Evolutionary conservation across 306 rosid genomes (phyloP).

Genomic region (Quercus bicolor): DNA sequence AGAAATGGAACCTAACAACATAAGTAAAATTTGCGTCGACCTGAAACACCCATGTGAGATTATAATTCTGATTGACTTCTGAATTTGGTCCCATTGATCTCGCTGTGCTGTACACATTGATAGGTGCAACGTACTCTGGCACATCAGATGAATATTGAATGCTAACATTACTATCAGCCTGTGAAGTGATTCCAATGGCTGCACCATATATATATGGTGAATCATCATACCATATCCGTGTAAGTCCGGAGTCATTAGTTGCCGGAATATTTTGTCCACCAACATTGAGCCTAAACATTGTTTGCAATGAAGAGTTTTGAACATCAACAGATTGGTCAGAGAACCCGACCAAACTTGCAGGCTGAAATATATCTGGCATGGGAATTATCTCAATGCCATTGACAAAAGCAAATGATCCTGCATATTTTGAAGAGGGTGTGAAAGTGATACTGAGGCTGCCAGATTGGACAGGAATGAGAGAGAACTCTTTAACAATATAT

Average conservation of each 20-base stretch:
- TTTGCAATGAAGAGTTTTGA: slow-evolving; percentile 25
- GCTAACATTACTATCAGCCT: slow-evolving; percentile 24
- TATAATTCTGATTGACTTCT: slow-evolving; percentile 23
- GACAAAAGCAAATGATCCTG: slow-evolving; percentile 35
- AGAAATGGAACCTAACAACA: slow-evolving; percentile 50
- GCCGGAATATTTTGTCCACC: slow-evolving; percentile 40
- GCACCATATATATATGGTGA: slow-evolving; percentile 34
- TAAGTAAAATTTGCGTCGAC: slow-evolving; percentile 45
- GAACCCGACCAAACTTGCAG: slow-evolving; percentile 15
- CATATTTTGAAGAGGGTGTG: slow-evolving; percentile 25
- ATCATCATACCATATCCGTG: slow-evolving; percentile 44
- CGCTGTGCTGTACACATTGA: slow-evolving; percentile 32
- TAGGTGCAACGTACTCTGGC: slow-evolving; percentile 35
- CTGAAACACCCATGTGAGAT: slow-evolving; percentile 43
- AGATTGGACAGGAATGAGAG: slow-evolving; percentile 21
- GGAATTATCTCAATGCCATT: slow-evolving; percentile 44
- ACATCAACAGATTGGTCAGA: slow-evolving; percentile 14
- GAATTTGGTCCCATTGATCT: slow-evolving; percentile 40
- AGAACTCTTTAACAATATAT: slow-evolving; percentile 35
- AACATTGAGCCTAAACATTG: slow-evolving; percentile 44
- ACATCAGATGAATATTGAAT: slow-evolving; percentile 22
- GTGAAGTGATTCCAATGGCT: slow-evolving; percentile 22
- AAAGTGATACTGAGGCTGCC: slow-evolving; percentile 35
- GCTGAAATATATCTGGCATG: slow-evolving; percentile 37
- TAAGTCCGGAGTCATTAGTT: slow-evolving; percentile 32